phyloP scores from a whole-genome alignment of 2,329 filamentous ascomycete genomes.

The Exophiala oligosperma region DNA sequence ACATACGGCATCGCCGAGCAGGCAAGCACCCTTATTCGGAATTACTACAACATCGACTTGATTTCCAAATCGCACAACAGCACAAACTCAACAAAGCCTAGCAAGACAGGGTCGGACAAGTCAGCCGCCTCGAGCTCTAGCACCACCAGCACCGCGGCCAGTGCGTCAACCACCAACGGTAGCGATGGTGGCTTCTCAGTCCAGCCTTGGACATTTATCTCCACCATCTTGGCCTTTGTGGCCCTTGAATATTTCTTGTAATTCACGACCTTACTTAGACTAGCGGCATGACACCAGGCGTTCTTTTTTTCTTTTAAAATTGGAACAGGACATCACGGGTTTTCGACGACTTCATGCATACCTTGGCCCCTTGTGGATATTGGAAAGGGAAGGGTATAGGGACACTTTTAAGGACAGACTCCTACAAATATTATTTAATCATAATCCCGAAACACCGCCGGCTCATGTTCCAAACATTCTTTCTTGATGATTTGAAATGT shows the following conservation, averaged over 20 bases:
- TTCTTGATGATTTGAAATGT: no score
- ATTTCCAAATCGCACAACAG: neutral
- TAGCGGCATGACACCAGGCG: neutral
- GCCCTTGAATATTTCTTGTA: neutral
- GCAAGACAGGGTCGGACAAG: neutral
- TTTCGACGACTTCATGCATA: no score
- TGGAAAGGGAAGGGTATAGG: no score
- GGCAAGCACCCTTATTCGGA: constrained; percentile 33
- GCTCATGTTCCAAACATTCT: no score
- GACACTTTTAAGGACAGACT: no score
- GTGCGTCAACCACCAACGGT: neutral
- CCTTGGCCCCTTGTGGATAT: no score
- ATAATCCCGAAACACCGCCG: no score
- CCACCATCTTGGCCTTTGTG: neutral
- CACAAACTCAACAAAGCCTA: neutral
- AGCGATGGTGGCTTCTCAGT: neutral
- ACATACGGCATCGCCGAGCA: constrained; percentile 38
- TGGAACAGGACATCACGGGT: no score
- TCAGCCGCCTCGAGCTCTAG: neutral
- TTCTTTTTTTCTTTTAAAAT: neutral
- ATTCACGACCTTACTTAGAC: neutral
- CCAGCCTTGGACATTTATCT: neutral
- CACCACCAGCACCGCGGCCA: neutral
- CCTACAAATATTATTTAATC: no score
- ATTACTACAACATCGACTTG: constrained; percentile 25